Conservation (phyloP, 305 asterid species). For the Euphrasia arctica region DNA sequence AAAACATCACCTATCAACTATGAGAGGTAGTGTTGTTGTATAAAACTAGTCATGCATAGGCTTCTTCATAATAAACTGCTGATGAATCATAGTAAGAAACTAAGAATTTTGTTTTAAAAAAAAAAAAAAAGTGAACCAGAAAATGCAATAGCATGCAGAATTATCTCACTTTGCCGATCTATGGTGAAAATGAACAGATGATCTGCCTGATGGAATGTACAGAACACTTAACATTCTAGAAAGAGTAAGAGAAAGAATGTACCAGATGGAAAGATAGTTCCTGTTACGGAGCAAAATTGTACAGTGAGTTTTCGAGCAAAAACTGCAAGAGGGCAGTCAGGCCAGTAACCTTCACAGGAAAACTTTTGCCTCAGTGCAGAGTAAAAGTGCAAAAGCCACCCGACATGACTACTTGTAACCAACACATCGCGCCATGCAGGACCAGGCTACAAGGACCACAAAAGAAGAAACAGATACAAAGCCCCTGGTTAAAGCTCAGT, state of each 20-base stretch:
- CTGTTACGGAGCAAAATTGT: slow-evolving; percentile 80
- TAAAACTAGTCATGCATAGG: background rate
- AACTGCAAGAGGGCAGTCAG: slow-evolving; percentile 96
- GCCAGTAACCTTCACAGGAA: slow-evolving; percentile 80
- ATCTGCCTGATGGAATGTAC: slow-evolving; percentile 7
- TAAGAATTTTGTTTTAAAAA: background rate
- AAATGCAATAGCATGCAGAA: slow-evolving; percentile 5
- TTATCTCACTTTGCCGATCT: slow-evolving; percentile 4
- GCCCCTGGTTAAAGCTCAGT: slow-evolving; percentile 10
- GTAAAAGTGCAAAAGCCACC: slow-evolving; percentile 86
- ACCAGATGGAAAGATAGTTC: slow-evolving; percentile 86
- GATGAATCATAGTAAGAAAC: background rate
- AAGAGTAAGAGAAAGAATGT: slow-evolving; percentile 26
- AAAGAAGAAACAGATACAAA: slow-evolving; percentile 28
- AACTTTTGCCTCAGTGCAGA: slow-evolving; percentile 81
- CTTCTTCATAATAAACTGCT: background rate
- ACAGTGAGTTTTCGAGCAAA: slow-evolving; percentile 81
- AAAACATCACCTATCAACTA: slow-evolving; percentile 10
- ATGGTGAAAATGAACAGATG: slow-evolving; percentile 20
- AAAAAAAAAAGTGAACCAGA: slow-evolving; percentile 11
- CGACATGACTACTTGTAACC: slow-evolving; percentile 80
- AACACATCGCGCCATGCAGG: slow-evolving; percentile 79
- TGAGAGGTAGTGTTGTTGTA: background rate
- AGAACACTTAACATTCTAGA: slow-evolving; percentile 17
- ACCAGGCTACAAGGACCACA: slow-evolving; percentile 74